Base-by-base conservation (phyloP, 2,329 filamentous ascomycete species). In the Fusarium sp. region DNA sequence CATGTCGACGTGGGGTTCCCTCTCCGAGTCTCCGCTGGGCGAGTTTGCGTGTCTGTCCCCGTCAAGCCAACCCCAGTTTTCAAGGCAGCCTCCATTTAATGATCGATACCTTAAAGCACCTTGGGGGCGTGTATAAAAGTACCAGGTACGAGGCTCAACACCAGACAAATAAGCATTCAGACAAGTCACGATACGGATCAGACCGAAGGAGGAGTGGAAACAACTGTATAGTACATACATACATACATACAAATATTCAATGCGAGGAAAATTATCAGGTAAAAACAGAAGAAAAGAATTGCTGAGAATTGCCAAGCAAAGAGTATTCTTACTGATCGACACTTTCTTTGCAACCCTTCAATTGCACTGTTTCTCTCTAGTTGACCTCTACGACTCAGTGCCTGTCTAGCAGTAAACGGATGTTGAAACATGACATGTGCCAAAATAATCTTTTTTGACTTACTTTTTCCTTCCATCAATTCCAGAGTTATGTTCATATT, bases 1-100 rank as follows among this genome's bases (percentile, higher is more conserved):
- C 45, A 20, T 50, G 43, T 59, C 51, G 44, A 43, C 65, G 58
- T 68, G 64, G 64, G 56, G 63, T 67, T 67, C 45, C 15, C 22
- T 40, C 31, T 63, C 33, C 17, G 14, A 13, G 18, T 40, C 31
- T 63, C 33, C 17, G 17, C 39, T 46, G 49, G 17, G 18, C 20
- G 50, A 53, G 28, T 46, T 18, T 45, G 48, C 51, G 39, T 44
- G 31, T 42, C 22, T 24, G 22, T 24, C 22, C 40, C 40, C 45
- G 15, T 56, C 43, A 44, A 57, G 17, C n/a, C 22, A 53, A 59
- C 60, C 54, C 62, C 60, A 39, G 61, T 65, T 65, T 65, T 48
- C 38, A 34, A 44, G 18, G 49, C 45, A 45, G 13, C 28, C 26
- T 9, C 60, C 58, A 24, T 38, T 63, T 18, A 42, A 62, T 42